Percentiles rank a stretch among this genome's conserved stretches.
These are phyloP conservation scores for Protomyces lactucae-debilis DNA, from an alignment of 1,139 yeast genomes.

Conservation along the genomic window DNA sequence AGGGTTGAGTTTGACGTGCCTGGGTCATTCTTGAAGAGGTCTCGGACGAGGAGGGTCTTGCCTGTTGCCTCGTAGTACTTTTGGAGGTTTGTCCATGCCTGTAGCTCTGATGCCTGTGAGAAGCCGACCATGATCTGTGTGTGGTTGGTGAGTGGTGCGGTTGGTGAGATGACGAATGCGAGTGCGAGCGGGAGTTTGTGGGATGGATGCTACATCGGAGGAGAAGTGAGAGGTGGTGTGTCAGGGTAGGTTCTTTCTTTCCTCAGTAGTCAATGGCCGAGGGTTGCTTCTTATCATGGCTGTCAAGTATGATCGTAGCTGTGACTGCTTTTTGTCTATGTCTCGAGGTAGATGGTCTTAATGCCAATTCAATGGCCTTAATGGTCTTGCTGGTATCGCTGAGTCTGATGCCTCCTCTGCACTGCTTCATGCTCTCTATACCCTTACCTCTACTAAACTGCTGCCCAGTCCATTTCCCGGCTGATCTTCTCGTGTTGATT, in stretches of 20 bases:
- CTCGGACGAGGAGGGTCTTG: conserved; percentile 64
- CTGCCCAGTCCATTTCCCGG: no score
- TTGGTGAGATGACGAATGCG: not conserved
- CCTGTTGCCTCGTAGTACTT: conserved; percentile 62
- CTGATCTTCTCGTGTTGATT: no score
- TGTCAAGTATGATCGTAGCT: no score
- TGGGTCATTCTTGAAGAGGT: conserved; percentile 70
- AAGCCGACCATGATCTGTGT: conserved; percentile 44
- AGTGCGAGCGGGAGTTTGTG: not conserved
- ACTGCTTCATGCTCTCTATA: no score
- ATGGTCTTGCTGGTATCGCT: no score
- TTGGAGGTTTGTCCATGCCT: conserved; percentile 81
- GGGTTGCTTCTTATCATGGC: not conserved
- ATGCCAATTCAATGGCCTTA: no score
- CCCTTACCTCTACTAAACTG: no score
- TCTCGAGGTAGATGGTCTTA: no score
- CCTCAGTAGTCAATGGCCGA: not conserved
- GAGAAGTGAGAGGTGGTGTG: not conserved
- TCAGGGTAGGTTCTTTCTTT: no score
- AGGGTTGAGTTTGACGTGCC: not conserved
- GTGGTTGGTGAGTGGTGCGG: not conserved
- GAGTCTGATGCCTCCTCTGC: no score
- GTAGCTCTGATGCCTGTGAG: conserved; percentile 66
- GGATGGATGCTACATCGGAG: not conserved
- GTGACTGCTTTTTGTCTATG: no score